Percentiles rank a stretch among this genome's conserved stretches.
Conservation (phyloP, 208 protist species). For the Acanthamoeba healyi region DNA sequence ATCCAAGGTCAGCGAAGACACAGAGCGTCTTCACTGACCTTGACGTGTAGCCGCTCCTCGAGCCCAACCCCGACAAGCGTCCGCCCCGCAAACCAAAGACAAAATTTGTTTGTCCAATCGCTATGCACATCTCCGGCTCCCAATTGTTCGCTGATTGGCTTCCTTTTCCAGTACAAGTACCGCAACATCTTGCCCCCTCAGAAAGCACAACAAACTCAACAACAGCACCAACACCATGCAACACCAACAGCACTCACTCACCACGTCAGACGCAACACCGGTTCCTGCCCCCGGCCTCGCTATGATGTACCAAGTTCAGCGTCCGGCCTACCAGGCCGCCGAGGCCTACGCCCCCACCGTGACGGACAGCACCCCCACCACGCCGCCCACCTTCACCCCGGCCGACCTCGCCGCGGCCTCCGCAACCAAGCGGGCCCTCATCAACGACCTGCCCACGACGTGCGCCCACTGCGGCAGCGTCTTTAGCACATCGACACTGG, state of each 20-base stretch:
- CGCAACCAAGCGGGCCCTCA: not conserved
- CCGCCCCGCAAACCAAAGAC: too few relatives aligned
- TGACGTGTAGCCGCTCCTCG: too few relatives aligned
- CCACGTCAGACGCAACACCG: not conserved
- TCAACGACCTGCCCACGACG: not conserved
- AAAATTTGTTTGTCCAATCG: too few relatives aligned
- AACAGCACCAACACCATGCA: not conserved
- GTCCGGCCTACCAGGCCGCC: not conserved
- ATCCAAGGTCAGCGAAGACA: too few relatives aligned
- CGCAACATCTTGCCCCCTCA: too few relatives aligned
- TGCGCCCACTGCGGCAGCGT: not conserved
- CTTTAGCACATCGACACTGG: not conserved
- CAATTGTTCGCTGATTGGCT: too few relatives aligned
- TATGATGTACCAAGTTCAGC: not conserved
- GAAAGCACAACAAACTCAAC: too few relatives aligned
- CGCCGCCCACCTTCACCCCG: slow-evolving; percentile 26
- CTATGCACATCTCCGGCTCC: too few relatives aligned
- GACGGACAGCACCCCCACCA: slow-evolving; percentile 33
- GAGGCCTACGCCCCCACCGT: not conserved
- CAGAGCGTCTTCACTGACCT: too few relatives aligned
- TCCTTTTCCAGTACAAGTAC: too few relatives aligned
- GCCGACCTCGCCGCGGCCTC: not conserved
- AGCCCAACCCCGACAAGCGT: too few relatives aligned
- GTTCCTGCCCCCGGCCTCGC: not conserved
- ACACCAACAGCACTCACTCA: not conserved